Evolutionary conservation across 257 asterid species (phyloP).

Genomic region (Phtheirospermum japonicum): DNA sequence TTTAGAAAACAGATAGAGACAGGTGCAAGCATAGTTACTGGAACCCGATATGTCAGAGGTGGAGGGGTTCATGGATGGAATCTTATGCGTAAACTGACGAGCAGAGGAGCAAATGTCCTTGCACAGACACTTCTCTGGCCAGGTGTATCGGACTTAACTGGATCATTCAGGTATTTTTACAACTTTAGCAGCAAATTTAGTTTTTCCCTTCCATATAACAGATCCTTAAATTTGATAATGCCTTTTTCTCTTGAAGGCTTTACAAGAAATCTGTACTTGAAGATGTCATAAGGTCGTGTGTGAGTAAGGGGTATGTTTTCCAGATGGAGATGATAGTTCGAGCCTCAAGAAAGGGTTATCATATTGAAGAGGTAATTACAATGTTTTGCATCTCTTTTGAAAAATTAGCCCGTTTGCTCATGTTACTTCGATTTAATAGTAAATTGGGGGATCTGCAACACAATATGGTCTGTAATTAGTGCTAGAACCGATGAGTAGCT

Average conservation of each 20-base stretch:
- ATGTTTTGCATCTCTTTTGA: conserved; percentile 20
- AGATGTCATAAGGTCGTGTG: conserved; percentile 91
- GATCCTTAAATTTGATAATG: conserved; percentile 9
- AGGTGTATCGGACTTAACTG: conserved; percentile 97
- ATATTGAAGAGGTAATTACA: conserved; percentile 77
- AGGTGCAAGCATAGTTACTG: conserved; percentile 92
- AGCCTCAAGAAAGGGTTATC: conserved; percentile 89
- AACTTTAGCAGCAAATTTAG: conserved; percentile 10
- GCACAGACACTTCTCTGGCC: conserved; percentile 99
- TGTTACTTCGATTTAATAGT: conserved; percentile 14
- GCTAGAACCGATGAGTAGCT: background rate
- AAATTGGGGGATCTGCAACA: background rate
- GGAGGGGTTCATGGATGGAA: conserved; percentile 99
- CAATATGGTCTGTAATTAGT: background rate
- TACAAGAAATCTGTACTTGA: conserved; percentile 82
- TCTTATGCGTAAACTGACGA: conserved; percentile 92
- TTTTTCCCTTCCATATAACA: conserved; percentile 3
- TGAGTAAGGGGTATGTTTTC: conserved; percentile 95
- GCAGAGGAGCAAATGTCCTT: conserved; percentile 99
- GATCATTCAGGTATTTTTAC: conserved; percentile 82
- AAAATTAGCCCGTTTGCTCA: conserved; percentile 1
- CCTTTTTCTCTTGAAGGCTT: conserved; percentile 56
- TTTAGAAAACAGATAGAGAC: conserved; percentile 89
- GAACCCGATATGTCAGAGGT: conserved; percentile 86
- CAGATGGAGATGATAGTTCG: conserved; percentile 99